Evolutionary conservation across 2,329 filamentous ascomycete species (phyloP), one percentile per base, ranked within the genome.

Genomic region (Emergomyces orientalis): DNA sequence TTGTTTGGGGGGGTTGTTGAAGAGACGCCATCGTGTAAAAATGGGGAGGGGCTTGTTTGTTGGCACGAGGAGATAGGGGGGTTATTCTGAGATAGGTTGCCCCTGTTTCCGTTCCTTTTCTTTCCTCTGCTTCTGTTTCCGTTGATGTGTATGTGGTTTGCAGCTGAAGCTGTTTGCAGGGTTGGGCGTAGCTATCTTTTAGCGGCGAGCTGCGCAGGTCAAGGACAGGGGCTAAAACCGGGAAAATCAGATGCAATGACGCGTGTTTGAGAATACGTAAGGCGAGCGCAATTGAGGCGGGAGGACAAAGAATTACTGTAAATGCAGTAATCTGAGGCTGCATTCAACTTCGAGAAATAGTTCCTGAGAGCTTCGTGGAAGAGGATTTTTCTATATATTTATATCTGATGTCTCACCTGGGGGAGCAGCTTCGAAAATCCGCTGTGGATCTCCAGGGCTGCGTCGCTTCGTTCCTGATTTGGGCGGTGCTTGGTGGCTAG

Each of bases 401-500:
- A 37, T 37, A 37, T 32, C 32, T 7, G 34, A 37, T 37, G 34
- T 37, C 34, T 37, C 34, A 37, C n/a, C n/a, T n/a, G n/a, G n/a
- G n/a, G n/a, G n/a, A n/a, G n/a, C n/a, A n/a, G n/a, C n/a, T n/a
- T n/a, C n/a, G n/a, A n/a, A n/a, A n/a, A n/a, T n/a, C n/a, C n/a
- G n/a, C n/a, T n/a, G n/a, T n/a, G n/a, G n/a, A n/a, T n/a, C n/a
- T n/a, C n/a, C n/a, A n/a, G n/a, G n/a, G n/a, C n/a, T n/a, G n/a
- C n/a, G n/a, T n/a, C n/a, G n/a, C n/a, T n/a, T n/a, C n/a, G n/a
- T n/a, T n/a, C n/a, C n/a, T n/a, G n/a, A n/a, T 2, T 37, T 13
- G 41, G 4, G 59, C 39, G 11, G 22, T 58, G 39, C 19, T 49
- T 49, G n/a, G 56, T 41, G 19, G 51, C 59, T 60, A 56, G 55